Conservation (phyloP, 1,139 yeast genomes). For the Magnusiomyces fungicola region DNA sequence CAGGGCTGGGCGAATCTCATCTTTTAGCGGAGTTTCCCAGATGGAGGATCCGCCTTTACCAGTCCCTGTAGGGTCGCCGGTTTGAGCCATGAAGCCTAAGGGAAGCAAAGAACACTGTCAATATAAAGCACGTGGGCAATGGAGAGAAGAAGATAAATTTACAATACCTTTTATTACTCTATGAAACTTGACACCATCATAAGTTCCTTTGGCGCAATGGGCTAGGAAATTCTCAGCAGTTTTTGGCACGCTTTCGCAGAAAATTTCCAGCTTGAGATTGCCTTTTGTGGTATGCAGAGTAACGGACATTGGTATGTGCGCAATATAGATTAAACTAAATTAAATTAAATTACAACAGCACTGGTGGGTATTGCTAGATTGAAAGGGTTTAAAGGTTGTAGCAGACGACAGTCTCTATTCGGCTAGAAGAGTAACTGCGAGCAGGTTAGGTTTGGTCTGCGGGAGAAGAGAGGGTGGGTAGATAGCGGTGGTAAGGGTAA, state of each 20-base stretch:
- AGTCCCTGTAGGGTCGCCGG: conserved; percentile 45
- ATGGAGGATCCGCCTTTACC: conserved; percentile 47
- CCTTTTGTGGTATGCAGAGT: conserved; percentile 38
- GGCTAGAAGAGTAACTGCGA: too few species aligned
- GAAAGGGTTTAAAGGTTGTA: too few species aligned
- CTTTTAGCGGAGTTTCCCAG: conserved; percentile 40
- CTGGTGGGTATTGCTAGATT: too few species aligned
- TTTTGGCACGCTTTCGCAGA: conserved; percentile 37
- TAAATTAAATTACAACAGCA: too few species aligned
- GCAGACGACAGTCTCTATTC: too few species aligned
- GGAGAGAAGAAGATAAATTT: conserved; percentile 4
- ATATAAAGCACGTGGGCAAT: neutral
- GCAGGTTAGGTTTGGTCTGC: too few species aligned
- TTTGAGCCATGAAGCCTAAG: conserved; percentile 39
- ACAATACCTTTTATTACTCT: conserved; percentile 36
- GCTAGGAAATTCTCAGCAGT: conserved; percentile 38
- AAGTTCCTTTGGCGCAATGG: conserved; percentile 43
- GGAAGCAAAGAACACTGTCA: neutral
- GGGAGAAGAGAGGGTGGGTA: too few species aligned
- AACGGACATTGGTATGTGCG: too few species aligned
- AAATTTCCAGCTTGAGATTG: conserved; percentile 36
- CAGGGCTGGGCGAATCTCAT: conserved; percentile 40
- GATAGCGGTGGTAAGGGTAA: too few species aligned
- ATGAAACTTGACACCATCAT: conserved; percentile 36
- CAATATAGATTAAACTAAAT: too few species aligned